These are phyloP conservation scores for Monilinia laxa DNA, from an alignment of 2,329 filamentous ascomycete species.

Conservation along the genomic window DNA sequence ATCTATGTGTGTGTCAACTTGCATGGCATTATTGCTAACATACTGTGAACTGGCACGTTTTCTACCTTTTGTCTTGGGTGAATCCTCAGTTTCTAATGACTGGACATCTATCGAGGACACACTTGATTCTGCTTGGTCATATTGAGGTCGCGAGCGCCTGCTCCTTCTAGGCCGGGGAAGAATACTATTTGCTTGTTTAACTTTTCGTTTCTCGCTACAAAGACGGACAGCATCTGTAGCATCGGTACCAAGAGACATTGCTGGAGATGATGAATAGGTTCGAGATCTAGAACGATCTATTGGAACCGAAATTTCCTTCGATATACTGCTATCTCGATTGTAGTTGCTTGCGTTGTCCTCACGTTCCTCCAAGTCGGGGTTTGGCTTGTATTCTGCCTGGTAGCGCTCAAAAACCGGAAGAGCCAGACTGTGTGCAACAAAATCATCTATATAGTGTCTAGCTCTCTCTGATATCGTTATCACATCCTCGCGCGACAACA, in stretches of 20 bases:
- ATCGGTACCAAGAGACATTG: background rate
- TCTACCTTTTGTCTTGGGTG: background rate
- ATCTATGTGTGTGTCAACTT: background rate
- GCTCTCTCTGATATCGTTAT: constrained; percentile 19
- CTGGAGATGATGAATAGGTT: background rate
- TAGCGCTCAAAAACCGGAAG: background rate
- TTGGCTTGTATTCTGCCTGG: background rate
- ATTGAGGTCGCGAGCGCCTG: background rate
- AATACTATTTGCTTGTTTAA: background rate
- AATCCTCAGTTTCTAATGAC: background rate
- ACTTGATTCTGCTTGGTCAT: background rate
- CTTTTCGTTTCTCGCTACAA: background rate
- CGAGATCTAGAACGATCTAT: background rate
- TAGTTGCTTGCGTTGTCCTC: background rate
- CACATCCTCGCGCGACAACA: constrained; percentile 17
- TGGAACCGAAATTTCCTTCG: background rate
- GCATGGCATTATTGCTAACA: background rate
- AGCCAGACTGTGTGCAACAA: constrained; percentile 14
- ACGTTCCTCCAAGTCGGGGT: background rate
- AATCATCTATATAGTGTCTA: constrained; percentile 18
- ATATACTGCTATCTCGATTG: background rate
- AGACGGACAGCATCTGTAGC: background rate
- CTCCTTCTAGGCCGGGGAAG: background rate
- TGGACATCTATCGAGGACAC: background rate
- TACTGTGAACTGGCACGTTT: background rate